These are phyloP conservation scores for Colletotrichum filicis DNA, from an alignment of 2,329 filamentous ascomycete species.

Conservation along the genomic window DNA sequence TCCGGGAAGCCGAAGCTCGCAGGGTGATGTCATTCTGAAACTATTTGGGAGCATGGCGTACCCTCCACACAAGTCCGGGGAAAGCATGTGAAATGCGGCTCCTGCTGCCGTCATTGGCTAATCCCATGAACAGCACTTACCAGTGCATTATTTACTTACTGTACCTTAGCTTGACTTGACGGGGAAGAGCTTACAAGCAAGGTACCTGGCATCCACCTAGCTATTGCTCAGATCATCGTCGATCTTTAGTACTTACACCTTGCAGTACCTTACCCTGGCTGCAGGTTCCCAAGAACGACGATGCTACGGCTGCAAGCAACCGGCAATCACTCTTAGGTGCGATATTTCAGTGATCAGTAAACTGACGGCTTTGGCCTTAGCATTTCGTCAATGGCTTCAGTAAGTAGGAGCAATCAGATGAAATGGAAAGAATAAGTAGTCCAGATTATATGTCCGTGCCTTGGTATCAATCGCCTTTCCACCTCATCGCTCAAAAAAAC, in stretches of 20 bases:
- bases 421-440: background rate
- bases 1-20: constrained; percentile 22
- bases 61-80: constrained; percentile 19
- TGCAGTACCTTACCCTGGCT: background rate
- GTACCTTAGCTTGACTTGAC: background rate
- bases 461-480: background rate
- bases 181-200: background rate
- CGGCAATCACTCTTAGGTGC: background rate
- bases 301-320: background rate
- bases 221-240: background rate
- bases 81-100: constrained; percentile 32
- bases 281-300: background rate
- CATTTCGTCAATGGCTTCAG: background rate
- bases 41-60: constrained; percentile 24
- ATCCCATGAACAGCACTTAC: background rate
- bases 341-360: background rate
- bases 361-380: background rate
- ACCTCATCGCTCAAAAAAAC: background rate
- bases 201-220: background rate
- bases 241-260: background rate
- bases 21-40: constrained; percentile 36
- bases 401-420: background rate
- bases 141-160: background rate
- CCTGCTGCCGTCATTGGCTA: constrained; percentile 20
- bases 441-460: background rate